These are phyloP conservation scores for Hypoxylon sp. DNA, from an alignment of 2,329 filamentous ascomycete species.

Conservation along the genomic window DNA sequence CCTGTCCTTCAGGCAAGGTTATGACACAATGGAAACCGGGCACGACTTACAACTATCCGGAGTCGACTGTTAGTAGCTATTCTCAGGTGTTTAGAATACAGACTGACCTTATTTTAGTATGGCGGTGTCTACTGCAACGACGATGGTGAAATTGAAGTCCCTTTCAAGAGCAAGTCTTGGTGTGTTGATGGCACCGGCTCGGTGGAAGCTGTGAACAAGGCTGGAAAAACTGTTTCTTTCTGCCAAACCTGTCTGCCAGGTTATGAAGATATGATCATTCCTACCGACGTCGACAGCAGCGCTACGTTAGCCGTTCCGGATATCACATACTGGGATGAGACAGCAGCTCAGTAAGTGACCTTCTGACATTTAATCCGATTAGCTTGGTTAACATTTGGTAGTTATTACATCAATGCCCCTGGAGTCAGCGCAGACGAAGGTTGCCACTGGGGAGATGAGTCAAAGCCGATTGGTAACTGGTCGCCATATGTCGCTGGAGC, in stretches of 20 bases:
- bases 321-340: slow-evolving; percentile 73
- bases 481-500: slow-evolving; percentile 78
- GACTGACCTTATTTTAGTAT: slow-evolving; percentile 58
- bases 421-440: slow-evolving; percentile 66
- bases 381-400: slow-evolving; percentile 45
- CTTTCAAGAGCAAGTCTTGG: slow-evolving; percentile 72
- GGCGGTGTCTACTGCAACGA: slow-evolving; percentile 78
- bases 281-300: slow-evolving; percentile 68
- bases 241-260: slow-evolving; percentile 83
- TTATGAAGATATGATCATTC: slow-evolving; percentile 84
- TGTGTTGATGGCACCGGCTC: slow-evolving; percentile 74
- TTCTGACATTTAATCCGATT: background rate
- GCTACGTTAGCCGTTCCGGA: slow-evolving; percentile 76
- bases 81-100: background rate
- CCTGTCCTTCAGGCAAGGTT: slow-evolving; percentile 78
- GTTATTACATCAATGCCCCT: slow-evolving; percentile 81
- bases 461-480: slow-evolving; percentile 77
- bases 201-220: slow-evolving; percentile 73
- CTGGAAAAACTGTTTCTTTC: slow-evolving; percentile 69
- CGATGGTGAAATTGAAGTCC: slow-evolving; percentile 71
- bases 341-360: slow-evolving; percentile 74
- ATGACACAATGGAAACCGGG: slow-evolving; percentile 81
- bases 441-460: slow-evolving; percentile 75
- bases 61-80: slow-evolving; percentile 70
- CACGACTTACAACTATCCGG: slow-evolving; percentile 73